Evolutionary conservation across 495 filamentous ascomycete species (phyloP), one percentile per base, ranked within the genome.

Genomic region (Pseudomonodictys pantanalensis): DNA sequence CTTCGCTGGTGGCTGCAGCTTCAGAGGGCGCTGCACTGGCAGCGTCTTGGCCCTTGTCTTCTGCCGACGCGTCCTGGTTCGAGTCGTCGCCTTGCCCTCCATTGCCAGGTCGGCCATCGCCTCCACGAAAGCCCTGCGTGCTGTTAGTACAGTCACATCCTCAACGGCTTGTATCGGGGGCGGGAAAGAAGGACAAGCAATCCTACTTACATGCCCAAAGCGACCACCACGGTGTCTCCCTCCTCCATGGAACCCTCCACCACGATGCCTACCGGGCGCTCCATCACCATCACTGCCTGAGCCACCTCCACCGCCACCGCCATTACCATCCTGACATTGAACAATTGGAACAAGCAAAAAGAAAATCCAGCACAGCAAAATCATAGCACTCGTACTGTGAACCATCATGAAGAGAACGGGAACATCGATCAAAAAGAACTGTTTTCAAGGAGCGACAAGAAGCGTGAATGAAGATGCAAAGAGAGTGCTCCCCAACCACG

Each of bases 351-450:
- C 30, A 43, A 62, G 35, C 7, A 2, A 56, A 56, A 3, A 56
- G 5, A 56, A 17, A 29, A 62, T 47, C 59, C 51, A 62, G 59
- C 52, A 62, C 59, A 62, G 59, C 59, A 51, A 42, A 50, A 54
- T 52, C 45, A 48, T 12, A 39, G 2, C 42, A 35, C 44, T 18
- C 18, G 51, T 22, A 29, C 46, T n/a, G 24, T 15, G 17, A 22
- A 25, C 35, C 56, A 60, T 60, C 4, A 24, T 44, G 56, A 52
- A 47, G n/a, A 45, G 11, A 26, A 44, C n/a, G n/a, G n/a, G 43
- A 12, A 50, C 23, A 56, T 28, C 5, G 24, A 46, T 17, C 9
- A 18, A 10, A 45, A 45, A 22, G 10, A 45, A n/a, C n/a, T n/a
- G n/a, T 18, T 11, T 49, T 49, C 8, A 49, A 50, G 25, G 47